Evolutionary conservation across 208 protist genomes (phyloP).

Genomic region (Acanthamoeba quina): DNA sequence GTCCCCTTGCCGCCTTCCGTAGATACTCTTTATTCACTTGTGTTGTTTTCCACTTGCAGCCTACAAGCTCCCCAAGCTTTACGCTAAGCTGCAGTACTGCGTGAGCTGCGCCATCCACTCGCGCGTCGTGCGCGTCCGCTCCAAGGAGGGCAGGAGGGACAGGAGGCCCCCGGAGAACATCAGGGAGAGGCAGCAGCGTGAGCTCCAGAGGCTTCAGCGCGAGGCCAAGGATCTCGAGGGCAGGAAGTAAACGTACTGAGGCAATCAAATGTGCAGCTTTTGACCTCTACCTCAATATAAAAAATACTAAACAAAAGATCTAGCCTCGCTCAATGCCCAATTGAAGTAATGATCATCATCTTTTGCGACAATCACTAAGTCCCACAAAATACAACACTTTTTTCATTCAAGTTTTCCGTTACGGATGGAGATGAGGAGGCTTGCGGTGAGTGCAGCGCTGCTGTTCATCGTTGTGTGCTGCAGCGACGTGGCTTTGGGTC

Average conservation of each 20-base stretch:
- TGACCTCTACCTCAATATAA: neutral
- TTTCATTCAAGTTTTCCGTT: neutral
- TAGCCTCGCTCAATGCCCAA: neutral
- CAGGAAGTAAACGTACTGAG: conserved; percentile 53
- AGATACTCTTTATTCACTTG: neutral
- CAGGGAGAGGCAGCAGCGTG: conserved; percentile 57
- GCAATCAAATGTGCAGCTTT: neutral
- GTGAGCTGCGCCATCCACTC: conserved; percentile 99
- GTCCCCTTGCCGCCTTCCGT: neutral
- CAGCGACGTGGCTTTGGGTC: neutral
- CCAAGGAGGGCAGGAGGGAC: conserved; percentile 87
- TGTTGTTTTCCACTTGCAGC: conserved; percentile 58
- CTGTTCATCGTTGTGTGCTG: conserved; percentile 1
- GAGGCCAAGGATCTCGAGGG: conserved; percentile 54
- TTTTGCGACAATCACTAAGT: neutral
- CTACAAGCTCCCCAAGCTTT: conserved; percentile 98
- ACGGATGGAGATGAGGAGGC: neutral
- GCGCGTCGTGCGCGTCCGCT: conserved; percentile 96
- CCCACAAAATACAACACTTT: neutral
- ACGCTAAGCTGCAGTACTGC: conserved; percentile 99
- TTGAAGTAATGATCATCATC: neutral
- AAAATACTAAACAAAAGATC: neutral
- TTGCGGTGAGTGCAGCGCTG: neutral
- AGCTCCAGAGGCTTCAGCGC: conserved; percentile 66
- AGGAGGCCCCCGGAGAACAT: conserved; percentile 88